These are phyloP conservation scores for Claviceps paspali DNA, from an alignment of 2,329 filamentous ascomycete species.

Conservation along the genomic window DNA sequence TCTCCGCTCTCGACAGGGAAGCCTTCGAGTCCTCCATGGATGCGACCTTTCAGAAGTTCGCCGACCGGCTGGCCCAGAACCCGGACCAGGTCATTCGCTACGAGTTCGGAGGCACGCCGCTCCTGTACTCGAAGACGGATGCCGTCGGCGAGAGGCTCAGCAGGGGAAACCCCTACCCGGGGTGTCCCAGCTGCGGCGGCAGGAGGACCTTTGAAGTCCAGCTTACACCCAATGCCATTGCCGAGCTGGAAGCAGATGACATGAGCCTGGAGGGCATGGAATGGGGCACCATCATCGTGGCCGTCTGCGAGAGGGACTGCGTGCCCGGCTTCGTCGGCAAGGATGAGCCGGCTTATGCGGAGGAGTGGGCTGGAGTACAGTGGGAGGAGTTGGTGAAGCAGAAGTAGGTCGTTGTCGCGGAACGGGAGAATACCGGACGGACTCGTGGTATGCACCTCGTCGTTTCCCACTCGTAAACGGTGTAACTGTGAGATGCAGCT, in stretches of 20 bases:
- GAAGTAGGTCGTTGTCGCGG: constrained; percentile 12
- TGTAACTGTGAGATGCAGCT: neutral
- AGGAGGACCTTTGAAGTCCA: constrained; percentile 80
- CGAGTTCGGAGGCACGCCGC: constrained; percentile 54
- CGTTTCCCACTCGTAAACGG: too few species aligned
- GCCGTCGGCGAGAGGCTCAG: constrained; percentile 51
- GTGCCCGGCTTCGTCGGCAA: constrained; percentile 38
- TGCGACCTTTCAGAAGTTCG: constrained; percentile 65
- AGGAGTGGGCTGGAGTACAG: constrained; percentile 97
- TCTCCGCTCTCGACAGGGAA: constrained; percentile 44
- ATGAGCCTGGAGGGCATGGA: constrained; percentile 77
- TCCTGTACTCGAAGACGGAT: constrained; percentile 73
- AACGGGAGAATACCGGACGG: too few species aligned
- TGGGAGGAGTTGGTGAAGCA: constrained; percentile 64
- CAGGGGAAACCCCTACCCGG: constrained; percentile 45
- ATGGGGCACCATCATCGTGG: constrained; percentile 86
- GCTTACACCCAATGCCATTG: constrained; percentile 79
- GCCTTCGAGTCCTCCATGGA: constrained; percentile 64
- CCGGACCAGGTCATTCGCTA: constrained; percentile 72
- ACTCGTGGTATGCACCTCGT: too few species aligned
- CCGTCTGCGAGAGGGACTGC: constrained; percentile 72
- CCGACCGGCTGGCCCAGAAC: constrained; percentile 63
- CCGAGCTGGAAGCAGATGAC: constrained; percentile 69
- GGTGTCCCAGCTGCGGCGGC: constrained; percentile 61
- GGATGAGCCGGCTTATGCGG: constrained; percentile 61